These are phyloP conservation scores for Yamadazyma triangularis DNA, from an alignment of 1,139 yeast species.

Conservation along the genomic window DNA sequence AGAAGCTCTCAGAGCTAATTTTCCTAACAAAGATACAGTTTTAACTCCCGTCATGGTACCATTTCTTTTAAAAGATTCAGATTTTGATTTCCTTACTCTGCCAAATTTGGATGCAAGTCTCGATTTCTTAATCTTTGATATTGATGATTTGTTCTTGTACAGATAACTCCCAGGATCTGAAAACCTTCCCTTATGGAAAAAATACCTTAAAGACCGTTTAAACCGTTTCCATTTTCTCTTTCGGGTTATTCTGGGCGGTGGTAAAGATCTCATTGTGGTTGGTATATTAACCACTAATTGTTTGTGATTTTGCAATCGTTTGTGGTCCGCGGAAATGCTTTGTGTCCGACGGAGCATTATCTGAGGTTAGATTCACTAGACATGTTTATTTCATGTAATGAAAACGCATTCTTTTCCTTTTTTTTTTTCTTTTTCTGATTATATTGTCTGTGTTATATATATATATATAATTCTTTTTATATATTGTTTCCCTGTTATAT, in stretches of 20 bases:
- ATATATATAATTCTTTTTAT: no score
- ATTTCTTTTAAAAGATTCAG: conserved; percentile 12
- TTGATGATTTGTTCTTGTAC: conserved; percentile 14
- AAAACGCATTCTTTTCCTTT: no score
- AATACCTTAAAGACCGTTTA: conserved; percentile 24
- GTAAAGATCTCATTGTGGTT: conserved; percentile 39
- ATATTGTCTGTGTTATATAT: no score
- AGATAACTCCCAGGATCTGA: conserved; percentile 28
- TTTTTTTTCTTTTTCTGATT: no score
- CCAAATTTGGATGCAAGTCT: conserved; percentile 19
- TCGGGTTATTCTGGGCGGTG: conserved; percentile 41
- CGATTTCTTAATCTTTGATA: conserved; percentile 23
- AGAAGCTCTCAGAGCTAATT: conserved; percentile 19
- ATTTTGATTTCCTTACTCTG: conserved; percentile 12
- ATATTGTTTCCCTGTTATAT: no score
- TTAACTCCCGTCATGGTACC: conserved; percentile 22
- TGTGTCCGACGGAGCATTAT: no score
- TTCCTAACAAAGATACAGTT: conserved; percentile 22
- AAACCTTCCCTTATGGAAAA: conserved; percentile 25
- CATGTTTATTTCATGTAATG: no score
- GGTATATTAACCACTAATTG: no score
- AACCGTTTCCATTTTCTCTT: conserved; percentile 35
- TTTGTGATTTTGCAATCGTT: no score
- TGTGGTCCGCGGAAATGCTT: no score
- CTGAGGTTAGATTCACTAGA: no score